Evolutionary conservation across 306 rosid species (phyloP).

Genomic region (Trifolium dubium): DNA sequence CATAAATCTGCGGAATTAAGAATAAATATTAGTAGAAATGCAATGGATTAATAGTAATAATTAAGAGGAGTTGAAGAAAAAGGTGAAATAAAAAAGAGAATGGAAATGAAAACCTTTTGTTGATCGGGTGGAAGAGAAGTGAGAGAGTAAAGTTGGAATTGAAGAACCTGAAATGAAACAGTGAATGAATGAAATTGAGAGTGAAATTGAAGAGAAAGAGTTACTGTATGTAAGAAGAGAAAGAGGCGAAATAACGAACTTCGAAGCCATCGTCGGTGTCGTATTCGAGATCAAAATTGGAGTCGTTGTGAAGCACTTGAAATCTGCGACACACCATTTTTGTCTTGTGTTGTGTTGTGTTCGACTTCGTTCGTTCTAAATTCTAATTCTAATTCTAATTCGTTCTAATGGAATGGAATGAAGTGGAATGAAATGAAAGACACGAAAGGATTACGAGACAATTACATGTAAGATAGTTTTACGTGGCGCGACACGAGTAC

Average conservation of each 20-base stretch:
- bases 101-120: slow-evolving; percentile 59
- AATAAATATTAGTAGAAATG: neutral
- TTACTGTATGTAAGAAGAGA: neutral
- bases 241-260: slow-evolving; percentile 42
- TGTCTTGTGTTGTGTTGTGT: no score
- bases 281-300: slow-evolving; percentile 60
- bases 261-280: slow-evolving; percentile 79
- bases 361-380: no score
- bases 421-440: neutral
- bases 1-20: slow-evolving; percentile 51
- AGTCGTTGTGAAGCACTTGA: slow-evolving; percentile 59
- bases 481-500: neutral
- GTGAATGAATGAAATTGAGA: slow-evolving; percentile 18
- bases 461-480: neutral
- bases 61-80: neutral
- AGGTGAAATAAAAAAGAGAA: neutral
- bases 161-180: slow-evolving; percentile 61
- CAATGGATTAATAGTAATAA: no score
- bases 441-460: neutral
- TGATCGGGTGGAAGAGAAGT: slow-evolving; percentile 68
- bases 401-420: no score
- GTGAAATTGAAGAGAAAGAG: neutral
- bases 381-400: no score
- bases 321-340: slow-evolving; percentile 67
- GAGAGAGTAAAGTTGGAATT: slow-evolving; percentile 78